Conservation (phyloP, 2,329 filamentous ascomycete species). For the Leptodontidium sp. region DNA sequence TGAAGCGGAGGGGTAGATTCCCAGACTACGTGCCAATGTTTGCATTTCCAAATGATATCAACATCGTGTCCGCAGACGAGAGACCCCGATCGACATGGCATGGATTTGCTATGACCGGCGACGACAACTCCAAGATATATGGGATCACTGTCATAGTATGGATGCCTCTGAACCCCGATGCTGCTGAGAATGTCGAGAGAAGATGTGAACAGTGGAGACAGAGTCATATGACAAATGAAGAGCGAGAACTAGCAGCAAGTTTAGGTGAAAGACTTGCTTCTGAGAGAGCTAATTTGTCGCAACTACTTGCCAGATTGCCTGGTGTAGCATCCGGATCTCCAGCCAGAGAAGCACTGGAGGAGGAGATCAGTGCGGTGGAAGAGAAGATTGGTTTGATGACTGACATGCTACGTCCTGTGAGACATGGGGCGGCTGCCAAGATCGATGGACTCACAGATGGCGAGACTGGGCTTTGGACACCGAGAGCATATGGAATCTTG, state of each 20-base stretch:
- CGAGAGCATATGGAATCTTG: slow-evolving; percentile 90
- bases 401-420: slow-evolving; percentile 88
- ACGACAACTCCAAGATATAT: slow-evolving; percentile 90
- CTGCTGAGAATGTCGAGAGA: slow-evolving; percentile 83
- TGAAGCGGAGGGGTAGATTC: slow-evolving; percentile 82
- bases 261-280: slow-evolving; percentile 85
- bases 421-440: slow-evolving; percentile 94
- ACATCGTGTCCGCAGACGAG: slow-evolving; percentile 94
- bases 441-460: slow-evolving; percentile 96
- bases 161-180: slow-evolving; percentile 83
- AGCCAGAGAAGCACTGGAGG: slow-evolving; percentile 85
- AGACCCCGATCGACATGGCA: slow-evolving; percentile 97
- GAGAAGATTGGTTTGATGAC: slow-evolving; percentile 98
- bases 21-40: slow-evolving; percentile 99
- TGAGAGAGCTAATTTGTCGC: slow-evolving; percentile 89
- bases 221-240: slow-evolving; percentile 86
- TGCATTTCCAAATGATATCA: slow-evolving; percentile 97
- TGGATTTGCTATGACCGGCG: slow-evolving; percentile 96
- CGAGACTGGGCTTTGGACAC: slow-evolving; percentile 95
- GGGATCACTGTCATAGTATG: slow-evolving; percentile 92
- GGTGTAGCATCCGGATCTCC: slow-evolving; percentile 80
- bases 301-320: slow-evolving; percentile 84
- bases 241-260: slow-evolving; percentile 90
- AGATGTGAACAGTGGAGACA: slow-evolving; percentile 88
- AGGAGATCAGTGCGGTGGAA: slow-evolving; percentile 93